Conservation (phyloP, 331 rosid genomes). For the Malus hybrid region DNA sequence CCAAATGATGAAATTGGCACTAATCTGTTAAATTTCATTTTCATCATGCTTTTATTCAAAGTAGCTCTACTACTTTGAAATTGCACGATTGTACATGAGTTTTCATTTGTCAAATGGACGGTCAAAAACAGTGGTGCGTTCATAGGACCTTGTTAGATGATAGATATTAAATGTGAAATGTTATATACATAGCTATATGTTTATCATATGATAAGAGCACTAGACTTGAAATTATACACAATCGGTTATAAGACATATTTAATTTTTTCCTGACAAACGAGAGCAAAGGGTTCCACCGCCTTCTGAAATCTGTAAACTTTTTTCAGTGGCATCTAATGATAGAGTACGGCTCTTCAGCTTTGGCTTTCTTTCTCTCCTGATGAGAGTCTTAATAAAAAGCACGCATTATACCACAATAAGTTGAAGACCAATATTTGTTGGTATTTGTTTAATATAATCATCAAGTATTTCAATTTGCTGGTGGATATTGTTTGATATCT, state of each 20-base stretch:
- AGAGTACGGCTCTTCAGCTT: background rate
- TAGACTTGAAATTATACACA: no score
- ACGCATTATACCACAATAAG: background rate
- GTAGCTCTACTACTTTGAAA: background rate
- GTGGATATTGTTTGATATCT: background rate
- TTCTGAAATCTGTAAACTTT: slow-evolving; percentile 20
- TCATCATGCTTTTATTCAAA: background rate
- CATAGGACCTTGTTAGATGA: background rate
- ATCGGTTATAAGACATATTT: no score
- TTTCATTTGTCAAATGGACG: background rate
- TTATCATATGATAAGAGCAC: no score
- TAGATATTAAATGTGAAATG: no score
- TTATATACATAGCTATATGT: no score
- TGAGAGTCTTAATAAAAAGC: slow-evolving; percentile 8
- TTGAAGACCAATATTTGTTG: background rate
- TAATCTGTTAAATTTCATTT: background rate
- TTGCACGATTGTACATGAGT: background rate
- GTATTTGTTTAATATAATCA: background rate
- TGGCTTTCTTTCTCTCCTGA: background rate
- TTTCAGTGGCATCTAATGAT: slow-evolving; percentile 16
- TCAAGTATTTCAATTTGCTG: background rate
- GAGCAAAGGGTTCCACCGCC: slow-evolving; percentile 9
- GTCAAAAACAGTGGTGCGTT: background rate
- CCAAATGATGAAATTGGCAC: no score
- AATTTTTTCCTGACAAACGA: background rate